Evolutionary conservation across 495 filamentous ascomycete genomes (phyloP), one percentile per base, ranked within the genome.

Genomic region (Eremomyces bilateralis): DNA sequence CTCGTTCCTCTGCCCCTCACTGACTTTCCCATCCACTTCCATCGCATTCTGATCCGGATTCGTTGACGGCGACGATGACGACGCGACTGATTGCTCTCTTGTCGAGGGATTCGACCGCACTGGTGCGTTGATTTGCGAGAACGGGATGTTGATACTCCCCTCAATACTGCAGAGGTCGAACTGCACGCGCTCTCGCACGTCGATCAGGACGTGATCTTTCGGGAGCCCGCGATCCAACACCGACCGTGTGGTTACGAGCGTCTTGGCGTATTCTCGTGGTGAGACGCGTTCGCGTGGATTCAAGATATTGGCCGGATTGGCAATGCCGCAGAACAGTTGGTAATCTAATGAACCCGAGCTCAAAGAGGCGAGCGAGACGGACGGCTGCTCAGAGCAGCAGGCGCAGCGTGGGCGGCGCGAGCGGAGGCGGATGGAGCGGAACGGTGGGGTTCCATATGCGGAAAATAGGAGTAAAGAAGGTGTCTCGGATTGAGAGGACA

Each of bases 161-260:
- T 63, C 52, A 3, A 93, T 53, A 34, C 60, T 69, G 34, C 74
- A 81, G 18, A 93, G 74, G n/a, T 70, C 75, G 42, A 80, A 94
- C 41, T 93, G 80, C 10, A 73, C 73, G 43, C 66, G 65, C 37
- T 92, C 82, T 18, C 85, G 60, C 3, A 90, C 82, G 49, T 97
- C 85, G 12, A 93, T 52, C 4, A 91, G 53, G 0, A 72, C 43
- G 31, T 71, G 68, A n/a, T 43, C 32, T 29, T 25, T 46, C 21
- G 38, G 43, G 20, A 39, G 35, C 1, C 40, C 37, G 17, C 42
- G 38, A 6, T 45, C 33, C 36, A 42, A 30, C 6, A 20, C 12
- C n/a, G n/a, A n/a, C n/a, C n/a, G n/a, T n/a, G n/a, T n/a, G n/a
- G n/a, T n/a, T n/a, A n/a, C n/a, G n/a, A n/a, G n/a, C n/a, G n/a